Evolutionary conservation across 768 basidiomycete genomes (phyloP).

Genomic region (Leucosporidium scottii): DNA sequence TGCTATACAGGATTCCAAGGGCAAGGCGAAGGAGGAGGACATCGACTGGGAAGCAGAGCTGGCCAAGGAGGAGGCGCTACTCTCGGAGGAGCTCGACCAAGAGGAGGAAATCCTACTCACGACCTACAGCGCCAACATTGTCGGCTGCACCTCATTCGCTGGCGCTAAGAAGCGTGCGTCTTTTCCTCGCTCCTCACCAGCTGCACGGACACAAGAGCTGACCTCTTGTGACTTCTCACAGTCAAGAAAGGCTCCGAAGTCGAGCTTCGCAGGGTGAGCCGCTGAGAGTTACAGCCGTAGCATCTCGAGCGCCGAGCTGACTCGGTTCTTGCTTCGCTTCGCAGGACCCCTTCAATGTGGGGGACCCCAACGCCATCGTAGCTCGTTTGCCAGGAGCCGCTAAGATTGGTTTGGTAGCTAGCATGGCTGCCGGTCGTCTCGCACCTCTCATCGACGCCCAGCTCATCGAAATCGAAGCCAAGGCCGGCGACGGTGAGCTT

Average conservation of each 20-base stretch:
- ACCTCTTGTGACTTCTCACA: neutral
- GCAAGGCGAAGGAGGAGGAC: neutral
- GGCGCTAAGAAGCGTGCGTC: slow-evolving; percentile 22
- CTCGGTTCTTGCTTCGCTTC: neutral
- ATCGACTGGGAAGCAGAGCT: neutral
- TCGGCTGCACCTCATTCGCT: slow-evolving; percentile 19
- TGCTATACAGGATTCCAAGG: neutral
- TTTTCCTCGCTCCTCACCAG: too few relatives aligned
- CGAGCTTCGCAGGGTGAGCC: slow-evolving; percentile 18
- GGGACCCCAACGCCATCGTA: slow-evolving; percentile 31
- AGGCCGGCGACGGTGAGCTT: neutral
- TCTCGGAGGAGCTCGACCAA: neutral
- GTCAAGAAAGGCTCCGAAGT: slow-evolving; percentile 17
- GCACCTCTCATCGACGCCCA: neutral
- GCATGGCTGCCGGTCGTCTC: neutral
- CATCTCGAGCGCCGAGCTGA: neutral
- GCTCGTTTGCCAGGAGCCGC: slow-evolving; percentile 12
- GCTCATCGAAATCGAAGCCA: neutral
- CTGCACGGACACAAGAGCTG: neutral
- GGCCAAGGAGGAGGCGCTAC: neutral
- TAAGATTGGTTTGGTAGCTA: slow-evolving; percentile 13
- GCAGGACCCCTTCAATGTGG: slow-evolving; percentile 24
- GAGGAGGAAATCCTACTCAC: slow-evolving; percentile 20
- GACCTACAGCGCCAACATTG: slow-evolving; percentile 24
- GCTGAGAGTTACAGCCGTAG: neutral